Base-by-base conservation (phyloP, 768 basidiomycete genomes). In the Russula brevipes region DNA sequence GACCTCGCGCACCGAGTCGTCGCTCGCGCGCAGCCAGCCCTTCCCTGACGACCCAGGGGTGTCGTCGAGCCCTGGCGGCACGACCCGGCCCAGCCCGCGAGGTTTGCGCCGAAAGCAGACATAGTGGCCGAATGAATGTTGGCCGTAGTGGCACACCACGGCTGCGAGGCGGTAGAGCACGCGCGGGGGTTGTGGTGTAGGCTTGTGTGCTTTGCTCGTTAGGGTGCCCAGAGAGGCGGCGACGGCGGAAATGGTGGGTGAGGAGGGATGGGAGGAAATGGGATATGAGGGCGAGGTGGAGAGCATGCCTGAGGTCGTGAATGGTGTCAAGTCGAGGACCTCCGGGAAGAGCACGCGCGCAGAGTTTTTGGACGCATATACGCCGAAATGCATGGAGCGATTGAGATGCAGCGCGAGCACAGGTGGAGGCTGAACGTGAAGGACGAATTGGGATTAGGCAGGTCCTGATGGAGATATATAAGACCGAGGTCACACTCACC, bases 91-190 rank as follows among this genome's bases (percentile, higher is more conserved):
- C 12, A 72, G 59, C 1, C 76, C 76, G 30, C 81, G 80, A 0
- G 94, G 94, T 74, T 88, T 91, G 52, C 95, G 81, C 16, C 97
- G 82, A 72, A 86, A 96, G 68, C 90, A 93, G 67, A 98, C 84
- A 72, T 96, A 99, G 72, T 99, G 96, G 5, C 96, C 96, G 71
- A 90, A 95, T 4, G 88, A 88, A 71, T 97, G 94, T 58, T 87
- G 85, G 14, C 96, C 96, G 71, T 87, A 96, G 74, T 98, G 96
- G 69, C 93, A 93, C 16, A 98, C 94, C 36, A 91, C 85, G 10
- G 91, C 86, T 2, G 85, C 75, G 41, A 98, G 82, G 51, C 94
- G 84, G 74, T 98, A 98, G 41, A 95, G 77, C n/a, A 85, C 87
- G 50, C 85, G 78, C 9, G 52, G 36, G 3, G 41, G 31, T 38